Conservation (phyloP, 805 yeast genomes). For the Candida sphagnicola region DNA sequence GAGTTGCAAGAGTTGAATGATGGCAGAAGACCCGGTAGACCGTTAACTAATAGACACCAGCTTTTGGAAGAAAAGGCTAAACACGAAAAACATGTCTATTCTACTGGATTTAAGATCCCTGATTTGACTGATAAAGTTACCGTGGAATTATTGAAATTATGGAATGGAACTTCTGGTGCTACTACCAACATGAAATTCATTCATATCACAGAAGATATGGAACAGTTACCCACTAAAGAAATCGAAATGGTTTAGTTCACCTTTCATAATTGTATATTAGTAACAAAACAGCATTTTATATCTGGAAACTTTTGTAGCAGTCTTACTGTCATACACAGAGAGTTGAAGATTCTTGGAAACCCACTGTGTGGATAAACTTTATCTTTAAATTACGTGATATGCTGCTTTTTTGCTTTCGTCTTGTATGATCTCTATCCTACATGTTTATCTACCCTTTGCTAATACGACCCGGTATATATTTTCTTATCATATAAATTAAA, state of each 20-base stretch:
- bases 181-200: slow-evolving; percentile 56
- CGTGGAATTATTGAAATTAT: slow-evolving; percentile 56
- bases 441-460: too few species aligned
- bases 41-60: slow-evolving; percentile 69
- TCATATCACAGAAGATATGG: slow-evolving; percentile 26
- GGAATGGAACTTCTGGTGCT: slow-evolving; percentile 87
- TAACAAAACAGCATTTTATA: too few species aligned
- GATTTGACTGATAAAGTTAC: slow-evolving; percentile 60
- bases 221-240: slow-evolving; percentile 19
- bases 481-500: too few species aligned
- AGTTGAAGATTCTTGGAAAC: too few species aligned
- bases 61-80: slow-evolving; percentile 58
- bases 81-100: slow-evolving; percentile 58
- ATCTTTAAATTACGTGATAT: too few species aligned
- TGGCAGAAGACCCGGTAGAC: slow-evolving; percentile 84
- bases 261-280: not conserved
- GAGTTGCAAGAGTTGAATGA: slow-evolving; percentile 61
- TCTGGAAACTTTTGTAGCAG: too few species aligned
- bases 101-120: slow-evolving; percentile 69
- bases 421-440: too few species aligned
- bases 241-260: slow-evolving; percentile 14
- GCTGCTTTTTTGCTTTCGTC: too few species aligned
- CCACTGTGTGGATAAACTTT: too few species aligned
- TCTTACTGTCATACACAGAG: too few species aligned
- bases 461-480: too few species aligned